Percentiles rank a stretch among this genome's conserved stretches.
Conservation (phyloP, 2,329 filamentous ascomycete species). For the Pseudogymnoascus sp. region DNA sequence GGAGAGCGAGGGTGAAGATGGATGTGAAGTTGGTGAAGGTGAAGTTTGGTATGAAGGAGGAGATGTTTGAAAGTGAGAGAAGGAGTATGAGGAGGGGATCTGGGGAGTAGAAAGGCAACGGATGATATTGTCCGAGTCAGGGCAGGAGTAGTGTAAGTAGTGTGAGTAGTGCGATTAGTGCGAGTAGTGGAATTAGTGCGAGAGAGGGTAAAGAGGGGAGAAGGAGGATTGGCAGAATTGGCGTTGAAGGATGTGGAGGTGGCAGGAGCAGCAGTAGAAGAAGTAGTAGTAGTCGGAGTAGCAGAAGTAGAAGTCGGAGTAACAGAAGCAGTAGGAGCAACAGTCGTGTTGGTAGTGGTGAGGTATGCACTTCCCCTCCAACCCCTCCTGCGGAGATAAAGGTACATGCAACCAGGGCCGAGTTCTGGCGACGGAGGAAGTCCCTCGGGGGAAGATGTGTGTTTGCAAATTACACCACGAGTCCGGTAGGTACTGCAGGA, state of each 20-base stretch:
- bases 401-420: neutral
- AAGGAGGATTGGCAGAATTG: neutral
- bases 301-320: neutral
- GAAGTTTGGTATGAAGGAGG: neutral
- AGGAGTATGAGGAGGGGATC: neutral
- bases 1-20: neutral
- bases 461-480: neutral
- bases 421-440: neutral
- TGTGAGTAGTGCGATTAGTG: neutral
- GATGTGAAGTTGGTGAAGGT: neutral
- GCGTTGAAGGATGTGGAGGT: neutral
- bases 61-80: neutral
- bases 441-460: neutral
- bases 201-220: neutral
- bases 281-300: neutral
- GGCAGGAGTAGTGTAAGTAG: neutral
- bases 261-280: neutral
- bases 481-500: neutral
- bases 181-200: neutral
- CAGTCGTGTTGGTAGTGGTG: neutral
- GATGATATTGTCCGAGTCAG: constrained; percentile 1
- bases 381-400: neutral
- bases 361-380: neutral
- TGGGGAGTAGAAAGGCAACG: neutral
- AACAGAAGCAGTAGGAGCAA: neutral